Base-by-base conservation (phyloP, 257 asterid species). In the Solanum megistacrolobum region DNA sequence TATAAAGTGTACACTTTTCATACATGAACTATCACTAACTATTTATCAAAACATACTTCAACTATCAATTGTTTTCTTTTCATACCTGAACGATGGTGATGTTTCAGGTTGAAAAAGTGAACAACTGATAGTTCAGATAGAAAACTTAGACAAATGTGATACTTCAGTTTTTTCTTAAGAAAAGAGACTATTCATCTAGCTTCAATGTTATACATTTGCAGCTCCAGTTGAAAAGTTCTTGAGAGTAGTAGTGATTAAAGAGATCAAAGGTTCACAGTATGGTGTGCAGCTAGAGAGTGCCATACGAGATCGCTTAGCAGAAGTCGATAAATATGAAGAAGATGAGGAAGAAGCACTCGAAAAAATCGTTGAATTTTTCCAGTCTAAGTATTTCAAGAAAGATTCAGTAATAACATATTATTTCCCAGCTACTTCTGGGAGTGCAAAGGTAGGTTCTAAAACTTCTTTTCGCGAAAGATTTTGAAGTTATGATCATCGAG, bases 191-290 rank as follows among this genome's bases (percentile, higher is more conserved):
- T 68, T 14, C 16, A 68, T 27, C 9, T 5, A 27, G 1, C 9
- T 39, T 32, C 35, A 14, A 25, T 65, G 60, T 3, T 36, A 7
- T 69, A 23, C 36, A 88, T 52, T 83, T 89, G 90, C 96, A 97
- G 98, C 96, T 29, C 96, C 98, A 1, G 93, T 94, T 74, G 97
- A 95, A 21, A 94, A 95, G 79, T 39, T 92, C 10, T 76, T 97
- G 71, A 92, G 96, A 82, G 91, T 97, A 58, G 99, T 96, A 87
- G 98, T 96, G 93, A 96, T 97, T 5, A 97, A 97, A 90, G 99
- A 97, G 95, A 96, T 97, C 86, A 96, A 97, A 88, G 99, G 99
- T 1, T 95, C 99, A 4, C 98, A 97, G 71, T 95, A 91, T n/a
- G 99, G 96, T 27, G 95, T 92, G 83, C 99, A 94, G 89, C 90